phyloP scores from a whole-genome alignment of 768 basidiomycete genomes.

The Infundibulicybe gibba region DNA sequence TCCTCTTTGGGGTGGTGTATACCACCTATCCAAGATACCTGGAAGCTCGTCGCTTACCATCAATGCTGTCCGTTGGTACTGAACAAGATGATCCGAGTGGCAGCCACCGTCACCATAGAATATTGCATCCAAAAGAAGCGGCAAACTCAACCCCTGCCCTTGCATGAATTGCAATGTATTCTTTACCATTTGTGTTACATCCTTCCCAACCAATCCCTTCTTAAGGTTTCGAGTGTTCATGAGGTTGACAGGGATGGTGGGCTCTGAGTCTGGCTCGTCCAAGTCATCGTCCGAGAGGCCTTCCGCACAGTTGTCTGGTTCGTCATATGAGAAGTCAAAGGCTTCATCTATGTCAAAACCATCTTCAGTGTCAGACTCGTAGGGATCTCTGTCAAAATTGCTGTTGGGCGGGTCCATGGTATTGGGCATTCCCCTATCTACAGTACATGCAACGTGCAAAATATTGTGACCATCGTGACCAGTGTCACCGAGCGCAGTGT shows the following conservation, averaged over 20 bases:
- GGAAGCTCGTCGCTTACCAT: conserved; percentile 15
- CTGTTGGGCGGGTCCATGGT: too few relatives aligned
- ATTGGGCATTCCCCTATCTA: too few relatives aligned
- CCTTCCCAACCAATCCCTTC: neutral
- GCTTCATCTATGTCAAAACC: too few relatives aligned
- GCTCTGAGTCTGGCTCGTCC: conserved; percentile 1
- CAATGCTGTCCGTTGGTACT: conserved; percentile 9
- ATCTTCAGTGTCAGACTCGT: too few relatives aligned
- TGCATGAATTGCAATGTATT: conserved; percentile 1
- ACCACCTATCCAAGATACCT: conserved; percentile 14
- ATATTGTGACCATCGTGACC: too few relatives aligned
- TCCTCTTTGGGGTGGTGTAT: conserved; percentile 11
- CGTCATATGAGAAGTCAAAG: too few relatives aligned
- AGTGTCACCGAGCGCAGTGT: too few relatives aligned
- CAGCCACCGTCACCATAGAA: conserved; percentile 16
- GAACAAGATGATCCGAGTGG: conserved; percentile 4
- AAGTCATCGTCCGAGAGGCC: neutral
- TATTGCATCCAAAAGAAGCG: conserved; percentile 13
- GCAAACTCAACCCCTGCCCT: conserved; percentile 5
- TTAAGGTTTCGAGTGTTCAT: neutral
- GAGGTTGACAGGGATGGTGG: neutral
- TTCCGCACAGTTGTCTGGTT: neutral
- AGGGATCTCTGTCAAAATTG: too few relatives aligned
- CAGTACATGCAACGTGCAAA: too few relatives aligned
- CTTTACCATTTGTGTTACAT: neutral